phyloP scores from a whole-genome alignment of 371 early-diverging fungal genomes.

The Mucor circinelloides region DNA sequence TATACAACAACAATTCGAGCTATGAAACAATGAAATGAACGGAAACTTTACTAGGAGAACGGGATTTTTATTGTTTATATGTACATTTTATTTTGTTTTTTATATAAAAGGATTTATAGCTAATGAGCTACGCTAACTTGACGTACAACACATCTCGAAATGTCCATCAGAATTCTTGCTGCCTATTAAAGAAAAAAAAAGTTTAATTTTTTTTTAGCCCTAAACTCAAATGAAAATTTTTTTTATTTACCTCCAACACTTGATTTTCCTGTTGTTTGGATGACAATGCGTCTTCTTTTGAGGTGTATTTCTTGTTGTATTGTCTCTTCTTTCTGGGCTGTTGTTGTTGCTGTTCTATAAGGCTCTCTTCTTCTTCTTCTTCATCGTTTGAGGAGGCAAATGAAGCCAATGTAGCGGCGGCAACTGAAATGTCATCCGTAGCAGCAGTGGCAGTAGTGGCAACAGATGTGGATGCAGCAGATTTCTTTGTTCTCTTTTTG shows the following conservation, averaged over 20 bases:
- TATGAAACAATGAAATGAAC: not conserved
- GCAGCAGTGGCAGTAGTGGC: not conserved
- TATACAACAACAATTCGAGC: not conserved
- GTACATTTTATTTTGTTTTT: constrained; percentile 6
- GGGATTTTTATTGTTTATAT: not conserved
- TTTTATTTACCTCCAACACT: constrained; percentile 42
- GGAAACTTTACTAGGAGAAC: not conserved
- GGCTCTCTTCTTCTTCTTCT: constrained; percentile 10
- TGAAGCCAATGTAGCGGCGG: constrained; percentile 46
- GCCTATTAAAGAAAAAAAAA: constrained; percentile 34
- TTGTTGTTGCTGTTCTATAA: constrained; percentile 14
- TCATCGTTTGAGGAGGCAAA: constrained; percentile 27
- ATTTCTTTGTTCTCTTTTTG: constrained; percentile 18
- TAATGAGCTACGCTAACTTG: constrained; percentile 20
- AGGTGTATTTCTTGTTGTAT: constrained; percentile 8
- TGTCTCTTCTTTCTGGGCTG: constrained; percentile 22
- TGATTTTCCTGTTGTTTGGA: constrained; percentile 38
- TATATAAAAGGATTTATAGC: not conserved
- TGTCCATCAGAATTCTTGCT: constrained; percentile 52
- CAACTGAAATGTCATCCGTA: constrained; percentile 35
- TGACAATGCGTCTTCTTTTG: constrained; percentile 20
- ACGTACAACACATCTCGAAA: constrained; percentile 43
- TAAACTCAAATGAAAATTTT: constrained; percentile 3
- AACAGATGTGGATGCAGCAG: constrained; percentile 5
- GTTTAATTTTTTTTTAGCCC: constrained; percentile 1